Evolutionary conservation across 768 basidiomycete genomes (phyloP), one percentile per base, ranked within the genome.

Genomic region (Termitomyces eurrhizus): DNA sequence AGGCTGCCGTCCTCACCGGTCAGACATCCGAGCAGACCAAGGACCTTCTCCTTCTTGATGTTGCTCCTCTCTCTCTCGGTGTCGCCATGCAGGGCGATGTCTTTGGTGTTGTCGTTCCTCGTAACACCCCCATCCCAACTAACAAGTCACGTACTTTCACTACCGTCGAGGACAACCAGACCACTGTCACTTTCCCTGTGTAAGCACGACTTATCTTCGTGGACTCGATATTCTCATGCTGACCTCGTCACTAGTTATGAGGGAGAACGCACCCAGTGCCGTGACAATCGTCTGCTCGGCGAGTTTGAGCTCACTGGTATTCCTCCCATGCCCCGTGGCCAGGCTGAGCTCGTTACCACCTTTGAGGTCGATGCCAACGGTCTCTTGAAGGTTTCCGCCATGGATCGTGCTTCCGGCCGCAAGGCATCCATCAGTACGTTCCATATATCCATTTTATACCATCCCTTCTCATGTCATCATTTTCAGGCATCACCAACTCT

Each of bases 81-180:
- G 97, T 99, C 67, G 97, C 97, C 76, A 99, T 99, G 97, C 97
- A 99, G 77, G 97, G 97, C 72, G 97, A 99, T 74, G 93, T 99
- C 74, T 99, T 99, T 77, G 97, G 97, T 82, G 91, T 98, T 64
- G 97, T 99, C 71, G 95, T 99, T 69, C 96, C 96, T 72, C 92
- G 97, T 69, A 99, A 99, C 84, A 98, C 97, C 66, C 94, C 96
- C 69, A 98, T 99, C 76, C 97, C 97, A 59, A 95, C 96, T 74
- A 98, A 95, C 88, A 99, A 98, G 82, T 95, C 94, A 42, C 85
- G 97, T 72, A 92, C 92, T 54, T 99, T 99, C 85, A 99, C 97
- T 68, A 99, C 97, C 57, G 97, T 99, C 65, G 97, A 99, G 86
- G 97, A 99, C 84, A 99, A 98, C 84, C 97, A 98, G 80, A 99